These are phyloP conservation scores for Ustulina deusta DNA, from an alignment of 2,329 filamentous ascomycete genomes.

Conservation along the genomic window DNA sequence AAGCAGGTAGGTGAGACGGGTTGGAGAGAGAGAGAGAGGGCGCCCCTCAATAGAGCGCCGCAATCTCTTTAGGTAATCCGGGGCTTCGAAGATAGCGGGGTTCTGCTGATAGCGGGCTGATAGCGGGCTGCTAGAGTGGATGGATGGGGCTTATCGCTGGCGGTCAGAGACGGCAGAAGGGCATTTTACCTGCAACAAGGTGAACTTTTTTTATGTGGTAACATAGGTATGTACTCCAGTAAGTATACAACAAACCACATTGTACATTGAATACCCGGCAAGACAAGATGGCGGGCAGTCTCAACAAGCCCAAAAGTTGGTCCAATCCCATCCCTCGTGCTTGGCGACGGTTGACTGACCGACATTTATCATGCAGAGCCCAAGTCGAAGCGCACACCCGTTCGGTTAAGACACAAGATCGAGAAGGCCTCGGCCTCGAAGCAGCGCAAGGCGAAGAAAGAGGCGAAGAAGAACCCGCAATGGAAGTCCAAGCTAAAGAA, in stretches of 20 bases:
- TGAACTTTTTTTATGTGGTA: slow-evolving; percentile 44
- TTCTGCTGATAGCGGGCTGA: slow-evolving; percentile 39
- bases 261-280: slow-evolving; percentile 17
- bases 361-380: slow-evolving; percentile 71
- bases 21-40: no score
- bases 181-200: slow-evolving; percentile 38
- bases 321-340: slow-evolving; percentile 7
- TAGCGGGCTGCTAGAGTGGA: slow-evolving; percentile 35
- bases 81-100: slow-evolving; percentile 30
- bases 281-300: slow-evolving; percentile 48
- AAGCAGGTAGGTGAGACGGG: no score
- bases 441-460: slow-evolving; percentile 89
- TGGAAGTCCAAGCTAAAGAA: slow-evolving; percentile 97
- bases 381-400: slow-evolving; percentile 90
- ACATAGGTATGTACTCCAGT: background rate
- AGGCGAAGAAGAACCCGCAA: slow-evolving; percentile 95
- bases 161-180: slow-evolving; percentile 47
- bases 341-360: slow-evolving; percentile 5
- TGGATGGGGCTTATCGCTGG: slow-evolving; percentile 42
- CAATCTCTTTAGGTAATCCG: background rate
- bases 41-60: background rate
- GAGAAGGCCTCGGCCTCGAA: slow-evolving; percentile 91
- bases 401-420: slow-evolving; percentile 94
- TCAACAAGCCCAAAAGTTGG: slow-evolving; percentile 51
- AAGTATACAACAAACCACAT: slow-evolving; percentile 10